These are phyloP conservation scores for Quercus lobata DNA, from an alignment of 331 rosid species.

Conservation along the genomic window DNA sequence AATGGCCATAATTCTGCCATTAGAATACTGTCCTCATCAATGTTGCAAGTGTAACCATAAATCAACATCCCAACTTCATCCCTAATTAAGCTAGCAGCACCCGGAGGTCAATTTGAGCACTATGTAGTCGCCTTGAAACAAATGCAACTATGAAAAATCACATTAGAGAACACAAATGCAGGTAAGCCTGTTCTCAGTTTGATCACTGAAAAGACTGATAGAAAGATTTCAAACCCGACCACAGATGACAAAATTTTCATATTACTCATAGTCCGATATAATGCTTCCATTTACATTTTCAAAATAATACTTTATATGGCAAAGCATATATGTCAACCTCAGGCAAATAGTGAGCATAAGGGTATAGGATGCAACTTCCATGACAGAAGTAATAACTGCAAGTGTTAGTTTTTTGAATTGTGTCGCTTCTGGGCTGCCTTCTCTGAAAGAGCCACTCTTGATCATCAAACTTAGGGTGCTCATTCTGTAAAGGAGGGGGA, in stretches of 20 bases:
- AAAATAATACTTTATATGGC: conserved; percentile 3
- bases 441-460: conserved; percentile 13
- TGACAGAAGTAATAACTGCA: neutral
- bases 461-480: conserved; percentile 7
- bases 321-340: conserved; percentile 17
- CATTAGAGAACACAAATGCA: neutral
- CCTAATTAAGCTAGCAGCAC: neutral
- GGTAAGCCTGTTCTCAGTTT: neutral
- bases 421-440: neutral
- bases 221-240: neutral
- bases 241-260: neutral
- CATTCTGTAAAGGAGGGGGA: conserved; percentile 1
- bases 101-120: too few relatives aligned
- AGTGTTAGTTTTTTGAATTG: neutral
- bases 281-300: neutral
- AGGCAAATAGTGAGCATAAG: conserved; percentile 4
- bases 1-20: neutral
- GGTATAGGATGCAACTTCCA: conserved; percentile 1
- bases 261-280: neutral
- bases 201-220: neutral
- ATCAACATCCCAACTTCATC: neutral
- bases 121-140: too few relatives aligned
- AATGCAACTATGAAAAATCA: neutral
- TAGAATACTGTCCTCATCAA: neutral
- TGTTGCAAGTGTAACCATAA: neutral